Base-by-base conservation (phyloP, 768 basidiomycete species). In the Termitomyces sp. region DNA sequence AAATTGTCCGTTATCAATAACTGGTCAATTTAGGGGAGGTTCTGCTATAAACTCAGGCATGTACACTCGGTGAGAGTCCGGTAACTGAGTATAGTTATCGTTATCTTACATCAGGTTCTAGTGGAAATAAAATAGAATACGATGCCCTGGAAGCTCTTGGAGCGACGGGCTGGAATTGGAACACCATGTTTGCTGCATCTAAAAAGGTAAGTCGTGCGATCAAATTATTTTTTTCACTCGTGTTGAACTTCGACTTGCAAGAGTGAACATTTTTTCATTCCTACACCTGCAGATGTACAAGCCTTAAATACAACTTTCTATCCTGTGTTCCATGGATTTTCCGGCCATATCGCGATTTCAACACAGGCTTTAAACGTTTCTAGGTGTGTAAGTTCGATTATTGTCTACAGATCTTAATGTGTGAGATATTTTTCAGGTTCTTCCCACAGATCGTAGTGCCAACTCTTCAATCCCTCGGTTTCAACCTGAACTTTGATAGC, bases 41-140 rank as follows among this genome's bases (percentile, higher is more conserved):
- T 62, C 58, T 20, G 61, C 61, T 26, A 62, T 62, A 7, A 62
- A 62, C 14, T 50, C 58, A 18, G 61, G 61, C n/a, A 59, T 62
- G 46, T 62, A 59, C 14, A 36, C 56, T 47, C 55, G 61, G 61
- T 62, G 37, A 41, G 55, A 47, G 27, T 29, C 16, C 10, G 9
- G 26, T 5, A 29, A 29, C 27, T 47, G n/a, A 29, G 16, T n/a
- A 9, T 36, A 14, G 18, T 29, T 12, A 18, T 27, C 2, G 18
- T 29, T 5, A 29, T 47, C 27, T 47, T 18, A 47, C 27, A n/a
- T 47, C 18, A 5, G 4, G 8, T 12, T 29, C 18, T 9, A 60
- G 61, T 5, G 61, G 61, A 6, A 62, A 59, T 37, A 53, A 59
- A 36, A 49, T 57, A 8, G 61, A 62, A 27, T 62, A 62, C 22